Evolutionary conservation across 345 rosid genomes (phyloP).

Genomic region (Raphanus raphanistrum): DNA sequence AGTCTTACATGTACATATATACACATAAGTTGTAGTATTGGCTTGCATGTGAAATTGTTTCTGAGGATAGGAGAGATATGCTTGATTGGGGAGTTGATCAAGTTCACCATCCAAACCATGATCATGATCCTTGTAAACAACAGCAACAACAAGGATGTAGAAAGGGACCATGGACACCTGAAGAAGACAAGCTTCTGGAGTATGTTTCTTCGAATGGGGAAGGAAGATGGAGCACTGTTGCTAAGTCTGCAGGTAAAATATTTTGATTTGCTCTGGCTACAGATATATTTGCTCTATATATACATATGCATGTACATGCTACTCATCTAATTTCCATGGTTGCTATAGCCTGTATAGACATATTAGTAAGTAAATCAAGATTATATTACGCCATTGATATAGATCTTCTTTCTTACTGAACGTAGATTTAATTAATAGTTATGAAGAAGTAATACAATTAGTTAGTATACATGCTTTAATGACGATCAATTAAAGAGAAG

Average conservation of each 20-base stretch:
- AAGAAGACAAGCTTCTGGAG: slow-evolving; percentile 70
- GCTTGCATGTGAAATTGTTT: slow-evolving; percentile 15
- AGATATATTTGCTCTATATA: not conserved
- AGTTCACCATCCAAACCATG: slow-evolving; percentile 26
- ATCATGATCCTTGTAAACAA: slow-evolving; percentile 18
- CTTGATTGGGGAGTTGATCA: slow-evolving; percentile 49
- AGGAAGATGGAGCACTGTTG: slow-evolving; percentile 82
- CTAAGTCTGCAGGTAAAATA: slow-evolving; percentile 58
- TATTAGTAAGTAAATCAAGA: not conserved
- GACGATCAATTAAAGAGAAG: not conserved
- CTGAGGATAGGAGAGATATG: slow-evolving; percentile 31
- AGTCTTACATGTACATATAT: not conserved
- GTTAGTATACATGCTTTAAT: slow-evolving; percentile 9
- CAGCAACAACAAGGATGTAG: slow-evolving; percentile 49
- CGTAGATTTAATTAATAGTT: too few relatives aligned
- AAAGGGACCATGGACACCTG: slow-evolving; percentile 89
- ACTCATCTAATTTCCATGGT: not conserved
- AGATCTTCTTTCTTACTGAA: not conserved
- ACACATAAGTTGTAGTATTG: not conserved
- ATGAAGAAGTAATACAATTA: too few relatives aligned
- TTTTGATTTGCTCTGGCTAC: not conserved
- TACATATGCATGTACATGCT: not conserved
- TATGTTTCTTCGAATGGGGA: slow-evolving; percentile 64
- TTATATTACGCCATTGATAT: not conserved
- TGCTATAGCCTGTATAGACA: not conserved